These are phyloP conservation scores for Pythium dissotocum DNA, from an alignment of 352 stramenopile genomes.

Conservation along the genomic window DNA sequence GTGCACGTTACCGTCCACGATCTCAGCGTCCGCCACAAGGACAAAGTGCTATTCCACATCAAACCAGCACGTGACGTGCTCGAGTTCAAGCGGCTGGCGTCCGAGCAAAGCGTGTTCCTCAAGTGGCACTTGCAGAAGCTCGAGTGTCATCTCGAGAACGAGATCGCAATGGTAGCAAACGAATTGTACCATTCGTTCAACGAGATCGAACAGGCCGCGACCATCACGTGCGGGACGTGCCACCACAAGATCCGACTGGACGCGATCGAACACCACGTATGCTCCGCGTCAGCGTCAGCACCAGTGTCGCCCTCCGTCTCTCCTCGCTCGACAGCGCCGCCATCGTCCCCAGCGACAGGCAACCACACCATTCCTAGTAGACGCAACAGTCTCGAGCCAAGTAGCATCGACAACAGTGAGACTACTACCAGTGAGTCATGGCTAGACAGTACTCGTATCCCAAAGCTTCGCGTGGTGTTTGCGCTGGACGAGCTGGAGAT, in stretches of 20 bases:
- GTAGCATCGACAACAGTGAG: background rate
- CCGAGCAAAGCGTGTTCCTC: slow-evolving; percentile 34
- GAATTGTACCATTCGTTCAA: slow-evolving; percentile 54
- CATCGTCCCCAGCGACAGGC: background rate
- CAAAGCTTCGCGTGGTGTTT: slow-evolving; percentile 41
- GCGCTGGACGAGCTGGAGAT: slow-evolving; percentile 56
- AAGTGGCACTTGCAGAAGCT: slow-evolving; percentile 57
- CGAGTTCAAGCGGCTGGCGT: slow-evolving; percentile 40
- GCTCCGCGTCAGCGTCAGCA: slow-evolving; percentile 5
- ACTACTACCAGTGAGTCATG: background rate
- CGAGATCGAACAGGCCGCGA: slow-evolving; percentile 52
- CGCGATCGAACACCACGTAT: slow-evolving; percentile 57
- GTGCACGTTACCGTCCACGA: slow-evolving; percentile 59
- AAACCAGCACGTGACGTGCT: slow-evolving; percentile 62
- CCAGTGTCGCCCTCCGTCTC: background rate
- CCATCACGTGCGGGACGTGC: slow-evolving; percentile 62
- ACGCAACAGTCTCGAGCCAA: slow-evolving; percentile 2
- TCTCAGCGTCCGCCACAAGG: slow-evolving; percentile 42
- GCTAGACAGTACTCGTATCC: slow-evolving; percentile 27
- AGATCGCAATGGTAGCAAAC: slow-evolving; percentile 47
- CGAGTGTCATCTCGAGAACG: slow-evolving; percentile 44
- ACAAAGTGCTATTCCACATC: slow-evolving; percentile 46
- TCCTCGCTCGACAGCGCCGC: background rate
- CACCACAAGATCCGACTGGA: slow-evolving; percentile 60
- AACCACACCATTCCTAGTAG: background rate